A percentile compares a stretch with the other conserved stretches of the same genome.
phyloP scores from a whole-genome alignment of 106 monocot species.

The Allium fistulosum region DNA sequence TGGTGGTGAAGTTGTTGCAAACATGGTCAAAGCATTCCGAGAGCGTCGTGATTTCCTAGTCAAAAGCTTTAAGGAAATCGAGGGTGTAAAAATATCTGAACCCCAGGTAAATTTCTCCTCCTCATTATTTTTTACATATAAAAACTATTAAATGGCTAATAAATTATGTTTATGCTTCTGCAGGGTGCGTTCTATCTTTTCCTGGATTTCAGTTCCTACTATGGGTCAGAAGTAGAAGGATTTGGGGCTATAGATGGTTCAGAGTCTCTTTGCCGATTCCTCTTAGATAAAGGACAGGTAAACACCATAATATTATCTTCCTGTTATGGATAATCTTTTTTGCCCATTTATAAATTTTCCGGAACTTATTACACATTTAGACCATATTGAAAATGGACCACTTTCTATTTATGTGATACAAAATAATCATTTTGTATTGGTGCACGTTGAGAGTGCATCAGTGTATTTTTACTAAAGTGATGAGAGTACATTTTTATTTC shows the following conservation, averaged over 20 bases:
- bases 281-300: constrained; percentile 78
- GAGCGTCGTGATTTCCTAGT: constrained; percentile 73
- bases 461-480: too few species aligned
- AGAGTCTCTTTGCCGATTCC: constrained; percentile 61
- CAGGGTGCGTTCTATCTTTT: constrained; percentile 94
- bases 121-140: not conserved
- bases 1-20: constrained; percentile 68
- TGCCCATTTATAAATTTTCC: too few species aligned
- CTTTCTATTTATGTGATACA: too few species aligned
- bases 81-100: constrained; percentile 75
- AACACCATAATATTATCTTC: not conserved
- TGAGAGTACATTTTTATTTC: too few species aligned
- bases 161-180: constrained; percentile 5
- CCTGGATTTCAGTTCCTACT: constrained; percentile 74
- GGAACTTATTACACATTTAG: too few species aligned
- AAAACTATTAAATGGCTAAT: not conserved
- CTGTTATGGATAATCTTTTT: too few species aligned
- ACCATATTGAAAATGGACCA: too few species aligned
- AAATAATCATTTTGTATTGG: too few species aligned
- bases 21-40: constrained; percentile 77
- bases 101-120: constrained; percentile 43
- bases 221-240: constrained; percentile 63
- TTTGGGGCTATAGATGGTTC: constrained; percentile 62
- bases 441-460: too few species aligned
- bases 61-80: constrained; percentile 51